Base-by-base conservation (phyloP, 2,329 filamentous ascomycete species). In the Alternaria arborescens region DNA sequence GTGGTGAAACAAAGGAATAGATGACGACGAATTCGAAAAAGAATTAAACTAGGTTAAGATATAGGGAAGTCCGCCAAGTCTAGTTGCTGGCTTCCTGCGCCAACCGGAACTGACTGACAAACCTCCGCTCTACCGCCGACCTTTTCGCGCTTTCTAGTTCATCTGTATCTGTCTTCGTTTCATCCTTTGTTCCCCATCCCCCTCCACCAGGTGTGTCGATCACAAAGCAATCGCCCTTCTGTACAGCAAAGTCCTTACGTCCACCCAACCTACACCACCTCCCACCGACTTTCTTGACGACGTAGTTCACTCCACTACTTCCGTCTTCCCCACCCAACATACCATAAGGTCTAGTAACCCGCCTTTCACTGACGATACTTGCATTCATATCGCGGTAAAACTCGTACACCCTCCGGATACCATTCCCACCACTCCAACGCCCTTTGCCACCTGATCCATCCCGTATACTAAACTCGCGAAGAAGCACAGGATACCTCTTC, bases 321-420 rank as follows among this genome's bases (percentile, higher is more conserved):
- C 73, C 76, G 34, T 69, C 60, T 18, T 62, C 63, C 8, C 75
- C 76, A 5, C 75, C 73, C 8, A 65, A 43, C 64, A 78, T 68
- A 5, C 77, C 77, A 57, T 77, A 78, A 1, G 76, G 76, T n/a
- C 68, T 63, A 3, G 65, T 69, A 1, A 74, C 74, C 48, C 77
- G 58, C 3, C 76, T 53, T 58, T 78, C 76, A 20, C 68, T 73
- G 10, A 78, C 62, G 48, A 78, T 75, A 11, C 65, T 70, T 10
- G 70, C 70, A 22, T 63, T 62, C 16, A 78, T 38, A n/a, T 67
- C 65, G 16, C 67, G 62, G 16, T 69, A 51, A 54, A 74, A 76
- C 56, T 78, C 75, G 36, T 74, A 68, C 10, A 73, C 74, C 10
- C 75, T 63, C 8, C 70, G 52, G 41, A 74, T 70, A 2, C 77